phyloP scores from a whole-genome alignment of 257 asterid genomes.

The Coffea eugenioides region DNA sequence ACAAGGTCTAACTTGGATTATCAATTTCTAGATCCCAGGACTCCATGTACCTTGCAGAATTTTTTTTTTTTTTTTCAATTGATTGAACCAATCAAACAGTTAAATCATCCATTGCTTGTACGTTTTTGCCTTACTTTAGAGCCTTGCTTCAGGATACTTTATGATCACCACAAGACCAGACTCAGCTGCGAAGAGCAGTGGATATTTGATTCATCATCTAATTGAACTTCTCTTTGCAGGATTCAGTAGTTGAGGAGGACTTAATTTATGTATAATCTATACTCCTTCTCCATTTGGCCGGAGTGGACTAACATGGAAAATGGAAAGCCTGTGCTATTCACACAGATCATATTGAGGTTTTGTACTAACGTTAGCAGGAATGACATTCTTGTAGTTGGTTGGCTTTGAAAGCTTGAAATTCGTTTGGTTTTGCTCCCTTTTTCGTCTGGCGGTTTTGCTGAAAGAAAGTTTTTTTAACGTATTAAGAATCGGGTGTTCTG shows the following conservation, averaged over 20 bases:
- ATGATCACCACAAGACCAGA: neutral
- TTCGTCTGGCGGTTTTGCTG: neutral
- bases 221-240: neutral
- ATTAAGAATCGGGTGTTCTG: neutral
- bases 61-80: neutral
- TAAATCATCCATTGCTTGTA: neutral
- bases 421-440: neutral
- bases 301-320: neutral
- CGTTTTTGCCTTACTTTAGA: neutral
- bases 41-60: neutral
- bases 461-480: neutral
- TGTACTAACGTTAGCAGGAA: neutral
- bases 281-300: neutral
- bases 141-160: too few species aligned
- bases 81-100: neutral
- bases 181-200: neutral
- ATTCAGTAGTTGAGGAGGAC: neutral
- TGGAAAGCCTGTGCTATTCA: neutral
- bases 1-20: conserved; percentile 8
- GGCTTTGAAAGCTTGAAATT: neutral
- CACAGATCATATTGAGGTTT: neutral
- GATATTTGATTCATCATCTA: neutral
- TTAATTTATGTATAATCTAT: neutral
- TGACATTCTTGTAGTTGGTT: neutral
- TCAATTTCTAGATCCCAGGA: neutral